Base-by-base conservation (phyloP, 331 rosid species). In the Arachis monticola region DNA sequence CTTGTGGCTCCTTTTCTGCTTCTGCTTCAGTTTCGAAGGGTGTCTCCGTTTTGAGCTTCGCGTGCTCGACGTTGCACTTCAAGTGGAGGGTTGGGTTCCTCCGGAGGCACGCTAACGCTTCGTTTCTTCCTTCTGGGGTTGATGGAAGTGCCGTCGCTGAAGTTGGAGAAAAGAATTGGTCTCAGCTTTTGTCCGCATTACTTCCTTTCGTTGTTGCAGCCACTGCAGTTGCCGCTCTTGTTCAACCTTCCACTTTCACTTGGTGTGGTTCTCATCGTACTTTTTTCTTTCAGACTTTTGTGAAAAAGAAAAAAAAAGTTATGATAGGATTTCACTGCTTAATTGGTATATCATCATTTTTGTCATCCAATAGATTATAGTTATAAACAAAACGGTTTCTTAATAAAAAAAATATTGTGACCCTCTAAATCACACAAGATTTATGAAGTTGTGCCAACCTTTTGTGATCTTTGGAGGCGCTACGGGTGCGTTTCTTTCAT, bases 201-300 rank as follows among this genome's bases (percentile, higher is more conserved):
- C 99, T 94, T 88, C 99, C 99, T 3, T 87, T 94, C 80, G 93
- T 92, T 67, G 99, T 94, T 53, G 96, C 88, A 56, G 91, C 83
- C 32, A 94, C 97, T 3, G 97, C 96, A 13, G 74, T 92, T 81
- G 92, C 89, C 7, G 99, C 99, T 78, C 84, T 94, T 10, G 82
- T 85, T 76, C 89, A 88, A 76, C 99, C 99, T 73, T 86, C 96
- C 13, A 92, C 99, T 52, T 94, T 88, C 73, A 90, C 93, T 75
- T 94, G 99, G 99, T 94, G 68, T 74, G 77, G 46, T 35, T 35
- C 40, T 35, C 40, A 35, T 35, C 3, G 2, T 12, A 48, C 4
- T 5, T 52, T 66, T n/a, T 7, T 14, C 60, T 46, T 11, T 5
- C 2, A 10, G 2, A 7, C 17, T 35, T 35, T 60, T 60, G 27